Evolutionary conservation across 83 land plant genomes (phyloP).

Genomic region (Thuja plicata): DNA sequence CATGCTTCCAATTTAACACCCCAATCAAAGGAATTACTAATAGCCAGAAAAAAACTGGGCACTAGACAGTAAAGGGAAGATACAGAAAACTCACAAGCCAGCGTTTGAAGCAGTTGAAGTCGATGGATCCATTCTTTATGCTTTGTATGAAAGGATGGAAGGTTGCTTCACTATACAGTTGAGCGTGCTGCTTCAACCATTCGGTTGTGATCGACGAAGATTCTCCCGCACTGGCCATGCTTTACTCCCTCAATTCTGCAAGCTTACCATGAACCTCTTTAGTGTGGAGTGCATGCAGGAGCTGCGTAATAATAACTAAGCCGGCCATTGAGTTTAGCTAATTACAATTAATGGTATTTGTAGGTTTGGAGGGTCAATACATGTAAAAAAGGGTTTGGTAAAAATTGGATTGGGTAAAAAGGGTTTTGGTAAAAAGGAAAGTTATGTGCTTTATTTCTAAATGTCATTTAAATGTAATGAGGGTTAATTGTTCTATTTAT

Average conservation of each 20-base stretch:
- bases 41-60: neutral
- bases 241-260: neutral
- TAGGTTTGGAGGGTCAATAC: no score
- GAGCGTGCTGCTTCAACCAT: conserved; percentile 55
- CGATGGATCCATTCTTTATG: conserved; percentile 72
- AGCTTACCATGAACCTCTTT: neutral
- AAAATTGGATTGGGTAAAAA: no score
- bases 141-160: conserved; percentile 62
- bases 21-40: neutral
- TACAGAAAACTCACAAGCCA: conserved; percentile 59
- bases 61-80: neutral
- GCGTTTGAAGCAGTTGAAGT: conserved; percentile 56
- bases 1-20: neutral
- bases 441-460: no score
- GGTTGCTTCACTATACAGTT: conserved; percentile 54
- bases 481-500: no score
- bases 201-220: neutral
- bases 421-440: no score
- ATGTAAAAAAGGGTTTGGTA: no score
- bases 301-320: neutral
- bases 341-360: no score
- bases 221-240: neutral
- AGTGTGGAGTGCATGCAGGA: neutral
- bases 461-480: no score
- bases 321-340: no score